phyloP scores from a whole-genome alignment of 139 green algal species.

The Picochlorum sp. region DNA sequence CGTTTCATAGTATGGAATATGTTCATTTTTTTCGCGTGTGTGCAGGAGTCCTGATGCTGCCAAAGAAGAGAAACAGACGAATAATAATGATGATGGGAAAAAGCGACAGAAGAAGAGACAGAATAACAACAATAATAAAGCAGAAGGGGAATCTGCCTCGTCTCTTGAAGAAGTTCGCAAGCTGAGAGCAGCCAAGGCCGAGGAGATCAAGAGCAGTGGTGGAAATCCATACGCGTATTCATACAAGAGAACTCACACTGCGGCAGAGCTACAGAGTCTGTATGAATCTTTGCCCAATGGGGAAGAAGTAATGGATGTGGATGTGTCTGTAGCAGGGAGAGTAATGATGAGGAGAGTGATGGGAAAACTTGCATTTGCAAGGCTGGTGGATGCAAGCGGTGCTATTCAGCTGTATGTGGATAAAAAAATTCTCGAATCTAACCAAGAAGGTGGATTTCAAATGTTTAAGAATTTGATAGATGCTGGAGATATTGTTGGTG shows the following conservation, averaged over 20 bases:
- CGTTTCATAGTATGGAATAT: no score
- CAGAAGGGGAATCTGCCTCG: constrained; percentile 4
- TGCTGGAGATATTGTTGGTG: constrained; percentile 27
- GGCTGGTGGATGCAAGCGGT: constrained; percentile 71
- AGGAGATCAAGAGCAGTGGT: constrained; percentile 49
- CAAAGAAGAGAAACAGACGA: background rate
- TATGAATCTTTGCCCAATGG: constrained; percentile 50
- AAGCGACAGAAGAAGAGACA: constrained; percentile 10
- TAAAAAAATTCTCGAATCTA: constrained; percentile 51
- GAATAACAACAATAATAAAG: background rate
- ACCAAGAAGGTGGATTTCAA: constrained; percentile 43
- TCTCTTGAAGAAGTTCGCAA: constrained; percentile 54
- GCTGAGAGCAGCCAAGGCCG: constrained; percentile 57
- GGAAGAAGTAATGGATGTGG: constrained; percentile 23
- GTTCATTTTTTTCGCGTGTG: no score
- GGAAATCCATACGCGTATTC: constrained; percentile 85
- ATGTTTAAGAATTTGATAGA: constrained; percentile 72
- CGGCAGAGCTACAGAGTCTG: constrained; percentile 60
- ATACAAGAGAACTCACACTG: constrained; percentile 77
- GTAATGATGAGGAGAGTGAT: constrained; percentile 83
- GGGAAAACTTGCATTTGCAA: constrained; percentile 95
- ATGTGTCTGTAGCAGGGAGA: constrained; percentile 75
- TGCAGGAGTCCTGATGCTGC: background rate
- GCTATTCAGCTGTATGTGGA: constrained; percentile 88
- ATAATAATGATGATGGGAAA: constrained; percentile 1